Percentiles rank a stretch among this genome's conserved stretches.
Evolutionary conservation across 1,284 basidiomycete genomes (phyloP).

Genomic region (Cutaneotrichosporon sp.): DNA sequence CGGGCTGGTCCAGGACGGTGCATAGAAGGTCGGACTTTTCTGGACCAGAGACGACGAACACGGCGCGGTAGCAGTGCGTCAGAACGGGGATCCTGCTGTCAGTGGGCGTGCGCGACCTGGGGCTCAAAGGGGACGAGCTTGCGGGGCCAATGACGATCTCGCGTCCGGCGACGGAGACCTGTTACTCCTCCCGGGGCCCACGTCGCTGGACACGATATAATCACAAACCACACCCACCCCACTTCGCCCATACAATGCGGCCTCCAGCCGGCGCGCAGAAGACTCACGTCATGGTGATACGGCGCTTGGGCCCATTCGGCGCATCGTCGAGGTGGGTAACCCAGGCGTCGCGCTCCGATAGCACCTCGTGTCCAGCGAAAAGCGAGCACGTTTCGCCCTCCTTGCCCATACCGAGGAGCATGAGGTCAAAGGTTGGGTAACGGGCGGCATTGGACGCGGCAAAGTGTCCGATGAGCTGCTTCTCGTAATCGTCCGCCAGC

Average conservation of each 20-base stretch:
- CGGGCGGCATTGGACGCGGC: conserved; percentile 82
- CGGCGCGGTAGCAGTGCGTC: conserved; percentile 83
- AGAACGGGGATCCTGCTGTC: conserved; percentile 62
- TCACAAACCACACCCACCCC: not conserved
- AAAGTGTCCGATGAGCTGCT: conserved; percentile 84
- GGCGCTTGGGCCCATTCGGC: conserved; percentile 85
- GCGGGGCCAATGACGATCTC: no score
- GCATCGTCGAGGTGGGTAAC: conserved; percentile 88
- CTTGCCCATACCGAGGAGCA: conserved; percentile 86
- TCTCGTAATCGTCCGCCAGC: conserved; percentile 86
- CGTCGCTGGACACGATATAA: no score
- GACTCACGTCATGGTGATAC: conserved; percentile 72
- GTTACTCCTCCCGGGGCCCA: no score
- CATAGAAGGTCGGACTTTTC: conserved; percentile 78
- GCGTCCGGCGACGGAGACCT: no score
- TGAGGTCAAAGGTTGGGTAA: conserved; percentile 91
- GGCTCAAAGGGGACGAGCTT: no score
- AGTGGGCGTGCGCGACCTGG: not conserved
- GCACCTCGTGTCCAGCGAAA: conserved; percentile 84
- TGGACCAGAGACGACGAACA: conserved; percentile 81
- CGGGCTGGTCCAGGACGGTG: conserved; percentile 75
- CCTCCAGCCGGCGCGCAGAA: not conserved
- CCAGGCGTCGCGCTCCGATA: conserved; percentile 84
- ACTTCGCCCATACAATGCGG: no score
- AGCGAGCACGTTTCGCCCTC: conserved; percentile 96